Conservation (phyloP, 2,329 filamentous ascomycete species). For the Microcera coccophila region DNA sequence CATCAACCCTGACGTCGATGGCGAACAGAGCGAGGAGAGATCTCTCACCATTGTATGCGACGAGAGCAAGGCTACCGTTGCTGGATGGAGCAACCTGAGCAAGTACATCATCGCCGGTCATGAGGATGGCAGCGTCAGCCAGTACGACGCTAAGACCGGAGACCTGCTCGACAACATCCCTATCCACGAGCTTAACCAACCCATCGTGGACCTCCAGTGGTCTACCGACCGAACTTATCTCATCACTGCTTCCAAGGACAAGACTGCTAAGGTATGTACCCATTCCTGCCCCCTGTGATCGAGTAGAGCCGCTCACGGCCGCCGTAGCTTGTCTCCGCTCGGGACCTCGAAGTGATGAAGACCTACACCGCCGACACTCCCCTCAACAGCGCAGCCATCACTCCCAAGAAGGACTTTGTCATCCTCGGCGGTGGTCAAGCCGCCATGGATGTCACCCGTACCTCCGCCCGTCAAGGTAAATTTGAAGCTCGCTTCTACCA, state of each 20-base stretch:
- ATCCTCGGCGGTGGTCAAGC: conserved; percentile 97
- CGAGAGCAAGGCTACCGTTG: conserved; percentile 94
- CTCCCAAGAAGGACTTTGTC: conserved; percentile 93
- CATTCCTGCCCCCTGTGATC: background rate
- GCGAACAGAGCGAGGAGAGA: conserved; percentile 80
- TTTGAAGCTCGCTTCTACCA: conserved; percentile 99
- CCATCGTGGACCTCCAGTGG: conserved; percentile 94
- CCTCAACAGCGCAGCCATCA: conserved; percentile 92
- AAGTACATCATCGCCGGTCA: conserved; percentile 98
- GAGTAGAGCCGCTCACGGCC: conserved; percentile 9
- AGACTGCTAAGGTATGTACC: conserved; percentile 76
- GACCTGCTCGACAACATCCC: conserved; percentile 77
- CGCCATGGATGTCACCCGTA: conserved; percentile 97
- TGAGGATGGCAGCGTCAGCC: conserved; percentile 89
- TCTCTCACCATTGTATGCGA: conserved; percentile 85
- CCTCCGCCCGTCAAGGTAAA: conserved; percentile 90
- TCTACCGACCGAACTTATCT: conserved; percentile 92
- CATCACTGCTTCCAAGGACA: conserved; percentile 97
- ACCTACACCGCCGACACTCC: conserved; percentile 89
- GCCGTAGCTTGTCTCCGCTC: conserved; percentile 69
- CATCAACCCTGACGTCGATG: conserved; percentile 77
- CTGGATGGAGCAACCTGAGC: conserved; percentile 89
- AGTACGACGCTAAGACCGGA: conserved; percentile 89
- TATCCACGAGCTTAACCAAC: conserved; percentile 77
- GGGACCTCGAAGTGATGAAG: conserved; percentile 88